Evolutionary conservation across 2,329 filamentous ascomycete species (phyloP), one percentile per base, ranked within the genome.

Genomic region (Penicillium hordei): DNA sequence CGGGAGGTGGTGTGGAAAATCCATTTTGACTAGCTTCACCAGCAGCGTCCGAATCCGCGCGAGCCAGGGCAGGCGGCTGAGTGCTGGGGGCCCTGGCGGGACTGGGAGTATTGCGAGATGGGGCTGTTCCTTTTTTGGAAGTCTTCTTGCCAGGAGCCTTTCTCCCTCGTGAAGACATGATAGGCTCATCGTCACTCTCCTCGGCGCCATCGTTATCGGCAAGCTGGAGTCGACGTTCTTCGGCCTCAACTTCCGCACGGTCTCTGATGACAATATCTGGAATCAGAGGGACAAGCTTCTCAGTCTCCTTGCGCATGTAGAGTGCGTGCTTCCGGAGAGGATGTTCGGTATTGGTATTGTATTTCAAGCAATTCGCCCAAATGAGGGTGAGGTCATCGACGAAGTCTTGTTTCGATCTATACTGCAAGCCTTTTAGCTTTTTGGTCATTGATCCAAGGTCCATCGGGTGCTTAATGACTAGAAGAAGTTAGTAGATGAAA

Each of bases 361-460:
- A 99, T 68, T 89, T 92, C 55, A 99, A 81, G 73, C 94, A 99
- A 71, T 99, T 99, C 56, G 92, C 86, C 94, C 94, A 99, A 52
- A 99, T 97, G 50, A 97, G 79, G 72, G 95, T 93, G 10, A 99
- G 82, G 72, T 99, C 94, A 33, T 89, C 85, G 27, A 97, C 92
- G 65, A 99, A 99, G 25, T 99, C 94, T 60, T 90, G 86, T 78
- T 99, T 99, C 46, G 89, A 93, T 72, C 91, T 93, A 77, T 91
- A 94, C 38, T 83, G 83, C 36, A 91, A 77, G 10, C 83, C 82
- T 72, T 93, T 93, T 54, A 99, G 85, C 79, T 97, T 99, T 79
- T 99, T 99, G 61, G 95, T 96, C 92, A 99, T 97, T 48, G 88
- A 89, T 38, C 94, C 94, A 57, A 99, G 86, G 73, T 99, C 94